Base-by-base conservation (phyloP, 2,329 filamentous ascomycete species). In the Aquanectria penicillioides region DNA sequence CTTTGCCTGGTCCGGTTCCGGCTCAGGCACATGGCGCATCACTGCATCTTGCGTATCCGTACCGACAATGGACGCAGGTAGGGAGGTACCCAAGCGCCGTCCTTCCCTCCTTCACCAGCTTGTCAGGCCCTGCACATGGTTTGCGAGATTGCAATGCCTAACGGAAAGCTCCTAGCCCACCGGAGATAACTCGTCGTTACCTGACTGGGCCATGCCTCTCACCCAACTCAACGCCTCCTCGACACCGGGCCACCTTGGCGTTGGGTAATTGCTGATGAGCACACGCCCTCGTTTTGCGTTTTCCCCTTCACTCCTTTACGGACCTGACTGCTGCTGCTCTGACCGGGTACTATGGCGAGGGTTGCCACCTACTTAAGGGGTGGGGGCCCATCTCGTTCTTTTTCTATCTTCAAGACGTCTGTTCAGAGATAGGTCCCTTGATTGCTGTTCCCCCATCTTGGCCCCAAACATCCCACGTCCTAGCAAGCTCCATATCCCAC, bases 351-450 rank as follows among this genome's bases (percentile, higher is more conserved):
- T 49, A 57, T 60, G 61, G 57, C 22, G 47, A 69, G 43, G 55
- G 62, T 50, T 63, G 54, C 38, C 58, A 61, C 57, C 68, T 70
- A 70, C 60, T 69, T 71, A 71, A 71, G 64, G 68, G 61, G 63
- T 64, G 64, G 66, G 52, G 62, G 57, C 64, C 69, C 68, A 36
- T 62, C 65, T 53, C 52, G 23, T 54, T 46, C 44, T 58, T 38
- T 51, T 28, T 46, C 55, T 37, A 29, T 61, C 53, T 48, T 36
- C 57, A 51, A 43, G 15, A 41, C 58, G 44, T 52, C 56, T 49
- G 56, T 57, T 37, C 23, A 57, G 57, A 59, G 57, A 65, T 64
- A 65, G 44, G 46, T 40, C 31, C 52, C 31, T 41, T 41, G 44
- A 43, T 52, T 50, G 52, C 33, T 44, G 41, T 49, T 20, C 57